Evolutionary conservation across 2,329 filamentous ascomycete genomes (phyloP), one percentile per base, ranked within the genome.

Genomic region (Colletotrichum spaethianum): DNA sequence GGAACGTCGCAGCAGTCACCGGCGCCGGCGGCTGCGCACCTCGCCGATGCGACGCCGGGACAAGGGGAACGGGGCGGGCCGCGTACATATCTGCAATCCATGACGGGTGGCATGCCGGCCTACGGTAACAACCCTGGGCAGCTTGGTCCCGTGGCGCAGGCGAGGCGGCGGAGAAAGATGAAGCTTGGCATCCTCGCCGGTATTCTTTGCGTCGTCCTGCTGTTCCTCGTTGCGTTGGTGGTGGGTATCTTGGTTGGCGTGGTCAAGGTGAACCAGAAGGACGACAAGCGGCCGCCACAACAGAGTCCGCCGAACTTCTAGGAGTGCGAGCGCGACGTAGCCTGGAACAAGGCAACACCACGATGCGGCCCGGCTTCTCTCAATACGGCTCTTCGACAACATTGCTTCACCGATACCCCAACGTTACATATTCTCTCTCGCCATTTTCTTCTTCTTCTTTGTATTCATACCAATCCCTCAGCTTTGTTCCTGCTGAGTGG

Each of bases 221-320:
- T 74, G 59, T 63, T 75, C 40, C 67, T 75, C 26, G 55, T 75
- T n/a, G 70, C 63, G 5, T 20, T 75, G 52, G 63, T 72, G 26
- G 61, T 75, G 42, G 74, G 74, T n/a, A 55, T 75, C 3, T 44
- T 64, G 28, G 44, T 74, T 5, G 73, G 71, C 55, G 61, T 74
- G 8, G 46, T 74, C 23, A 73, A 72, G 57, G 33, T 67, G 16
- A 52, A 63, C 38, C 44, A 36, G 14, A 61, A 64, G 31, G 53
- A 65, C 38, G 56, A 73, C n/a, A 66, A 48, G 61, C 53, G 38
- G 36, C 52, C 59, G 26, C 67, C 67, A n/a, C 48, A n/a, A 9
- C 42, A 42, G 8, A 55, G 53, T 18, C 56, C 56, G 23, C 64
- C 48, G n/a, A 33, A 44, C 28, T 38, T 50, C 28, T 56, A 23